Evolutionary conservation across 306 rosid species (phyloP).

Genomic region (Prinsepia uniflora): DNA sequence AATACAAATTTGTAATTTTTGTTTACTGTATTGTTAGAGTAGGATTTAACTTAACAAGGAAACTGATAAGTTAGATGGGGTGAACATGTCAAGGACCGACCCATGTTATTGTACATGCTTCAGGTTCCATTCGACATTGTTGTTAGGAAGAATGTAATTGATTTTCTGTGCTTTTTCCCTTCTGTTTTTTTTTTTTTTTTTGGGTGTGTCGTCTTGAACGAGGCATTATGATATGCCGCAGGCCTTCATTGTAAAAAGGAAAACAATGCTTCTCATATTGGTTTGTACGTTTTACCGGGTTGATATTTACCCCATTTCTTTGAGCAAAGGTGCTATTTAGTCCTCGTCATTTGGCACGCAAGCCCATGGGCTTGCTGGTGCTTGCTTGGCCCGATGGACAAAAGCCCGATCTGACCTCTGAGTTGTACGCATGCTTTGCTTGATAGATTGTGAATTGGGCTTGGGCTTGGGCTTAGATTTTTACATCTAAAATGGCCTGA

Average conservation of each 20-base stretch:
- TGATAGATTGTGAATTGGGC: too few species aligned
- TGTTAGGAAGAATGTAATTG: conserved; percentile 17
- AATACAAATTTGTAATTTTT: background rate
- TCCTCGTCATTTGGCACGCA: too few species aligned
- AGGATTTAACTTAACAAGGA: conserved; percentile 11
- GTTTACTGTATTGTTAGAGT: conserved; percentile 7
- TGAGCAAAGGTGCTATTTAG: background rate
- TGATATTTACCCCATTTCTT: background rate
- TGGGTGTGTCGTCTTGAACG: background rate
- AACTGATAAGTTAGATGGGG: conserved; percentile 19
- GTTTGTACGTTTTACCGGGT: background rate
- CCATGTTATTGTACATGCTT: conserved; percentile 8
- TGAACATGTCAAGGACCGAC: conserved; percentile 4
- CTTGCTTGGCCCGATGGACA: too few species aligned
- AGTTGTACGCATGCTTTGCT: too few species aligned
- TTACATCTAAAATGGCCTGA: too few species aligned
- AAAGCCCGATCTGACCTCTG: too few species aligned
- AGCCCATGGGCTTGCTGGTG: too few species aligned
- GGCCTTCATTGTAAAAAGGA: conserved; percentile 9
- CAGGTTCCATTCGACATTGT: conserved; percentile 2
- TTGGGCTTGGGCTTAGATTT: too few species aligned
- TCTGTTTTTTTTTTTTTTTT: background rate
- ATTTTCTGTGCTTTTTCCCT: too few species aligned
- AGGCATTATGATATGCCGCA: background rate
- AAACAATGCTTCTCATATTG: background rate